Conservation (phyloP, 495 filamentous ascomycete species). For the Polyplosphaeria fusca region DNA sequence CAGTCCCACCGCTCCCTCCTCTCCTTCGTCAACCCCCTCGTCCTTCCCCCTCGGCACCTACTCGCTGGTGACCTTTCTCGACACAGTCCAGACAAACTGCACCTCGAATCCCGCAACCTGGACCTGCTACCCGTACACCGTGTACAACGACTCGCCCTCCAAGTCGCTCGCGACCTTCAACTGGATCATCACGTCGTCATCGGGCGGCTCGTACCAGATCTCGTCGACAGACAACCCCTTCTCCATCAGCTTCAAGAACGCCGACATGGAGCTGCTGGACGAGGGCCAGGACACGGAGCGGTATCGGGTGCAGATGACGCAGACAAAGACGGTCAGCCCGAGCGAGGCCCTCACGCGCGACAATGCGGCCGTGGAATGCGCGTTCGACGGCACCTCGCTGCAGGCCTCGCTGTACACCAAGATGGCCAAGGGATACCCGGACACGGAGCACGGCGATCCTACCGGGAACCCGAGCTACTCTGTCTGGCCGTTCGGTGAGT, state of each 20-base stretch:
- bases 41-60: slow-evolving; percentile 57
- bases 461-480: slow-evolving; percentile 20
- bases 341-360: slow-evolving; percentile 36
- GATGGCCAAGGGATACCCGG: slow-evolving; percentile 44
- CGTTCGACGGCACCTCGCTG: slow-evolving; percentile 51
- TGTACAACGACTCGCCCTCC: slow-evolving; percentile 42
- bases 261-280: slow-evolving; percentile 41
- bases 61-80: slow-evolving; percentile 53
- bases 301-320: slow-evolving; percentile 48
- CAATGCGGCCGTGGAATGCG: slow-evolving; percentile 43
- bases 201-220: slow-evolving; percentile 39
- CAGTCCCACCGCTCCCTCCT: slow-evolving; percentile 3
- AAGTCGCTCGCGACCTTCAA: slow-evolving; percentile 49
- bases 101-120: slow-evolving; percentile 50
- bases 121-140: slow-evolving; percentile 54
- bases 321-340: slow-evolving; percentile 48
- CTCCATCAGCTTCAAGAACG: slow-evolving; percentile 46
- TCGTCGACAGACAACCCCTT: slow-evolving; percentile 51
- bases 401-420: slow-evolving; percentile 54
- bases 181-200: slow-evolving; percentile 51
- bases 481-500: slow-evolving; percentile 30
- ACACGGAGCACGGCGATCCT: slow-evolving; percentile 15
- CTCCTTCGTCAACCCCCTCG: slow-evolving; percentile 21
- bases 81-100: slow-evolving; percentile 49
- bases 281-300: slow-evolving; percentile 43